Percentiles rank a stretch among this genome's conserved stretches.
Evolutionary conservation across 352 stramenopile species (phyloP).

Genomic region (Pythium pectinolyticum): DNA sequence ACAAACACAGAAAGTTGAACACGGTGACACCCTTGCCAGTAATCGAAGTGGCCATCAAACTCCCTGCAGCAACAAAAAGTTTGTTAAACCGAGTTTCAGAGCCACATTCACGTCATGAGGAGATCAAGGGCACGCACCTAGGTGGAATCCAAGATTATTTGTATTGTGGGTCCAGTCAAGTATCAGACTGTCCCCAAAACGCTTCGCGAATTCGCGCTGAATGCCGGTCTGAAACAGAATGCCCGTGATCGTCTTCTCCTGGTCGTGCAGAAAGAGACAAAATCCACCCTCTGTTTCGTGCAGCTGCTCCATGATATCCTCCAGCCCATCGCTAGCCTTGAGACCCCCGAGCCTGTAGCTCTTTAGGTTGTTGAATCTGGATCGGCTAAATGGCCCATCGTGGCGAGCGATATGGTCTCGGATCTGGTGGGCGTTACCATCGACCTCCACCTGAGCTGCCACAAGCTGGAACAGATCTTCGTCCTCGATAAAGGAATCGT

Average conservation of each 20-base stretch:
- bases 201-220: neutral
- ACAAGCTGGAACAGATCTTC: neutral
- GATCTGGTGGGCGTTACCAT: neutral
- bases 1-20: neutral
- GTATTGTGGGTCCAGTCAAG: slow-evolving; percentile 27
- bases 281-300: neutral
- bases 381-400: neutral
- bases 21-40: neutral
- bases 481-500: neutral
- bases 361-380: neutral
- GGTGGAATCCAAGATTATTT: slow-evolving; percentile 18
- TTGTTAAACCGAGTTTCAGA: too few relatives aligned
- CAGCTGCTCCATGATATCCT: neutral
- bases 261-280: neutral
- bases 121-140: too few relatives aligned
- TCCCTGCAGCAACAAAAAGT: too few relatives aligned
- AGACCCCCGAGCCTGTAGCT: neutral
- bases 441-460: neutral
- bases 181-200: slow-evolving; percentile 11
- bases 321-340: neutral
- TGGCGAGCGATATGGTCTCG: neutral
- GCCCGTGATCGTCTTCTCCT: neutral
- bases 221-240: neutral
- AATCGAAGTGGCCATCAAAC: neutral
- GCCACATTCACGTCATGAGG: too few relatives aligned